These are phyloP conservation scores for Carex sylvatica DNA, from an alignment of 202 grass and related monocot species.

Conservation along the genomic window DNA sequence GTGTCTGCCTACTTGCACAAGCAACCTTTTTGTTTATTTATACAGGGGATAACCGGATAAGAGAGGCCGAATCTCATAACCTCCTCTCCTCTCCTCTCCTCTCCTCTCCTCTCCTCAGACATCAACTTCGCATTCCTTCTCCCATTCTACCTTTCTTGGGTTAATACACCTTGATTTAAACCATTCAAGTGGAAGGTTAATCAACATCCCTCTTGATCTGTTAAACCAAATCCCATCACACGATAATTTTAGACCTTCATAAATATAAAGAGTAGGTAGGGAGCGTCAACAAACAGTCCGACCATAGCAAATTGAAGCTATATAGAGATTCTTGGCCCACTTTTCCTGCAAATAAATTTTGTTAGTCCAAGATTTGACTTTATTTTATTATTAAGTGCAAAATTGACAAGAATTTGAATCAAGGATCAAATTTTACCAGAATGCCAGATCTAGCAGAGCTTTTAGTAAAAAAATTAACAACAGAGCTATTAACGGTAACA, in stretches of 20 bases:
- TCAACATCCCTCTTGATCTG: not conserved
- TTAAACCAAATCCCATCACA: constrained; percentile 14
- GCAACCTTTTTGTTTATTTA: constrained; percentile 26
- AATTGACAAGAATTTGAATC: not conserved
- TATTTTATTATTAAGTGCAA: not conserved
- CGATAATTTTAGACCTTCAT: constrained; percentile 25
- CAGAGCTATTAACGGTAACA: not conserved
- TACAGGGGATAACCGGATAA: constrained; percentile 21
- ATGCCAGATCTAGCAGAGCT: not conserved
- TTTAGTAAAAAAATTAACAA: not conserved
- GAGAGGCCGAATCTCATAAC: constrained; percentile 5
- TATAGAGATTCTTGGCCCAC: constrained; percentile 97
- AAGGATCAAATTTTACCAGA: not conserved
- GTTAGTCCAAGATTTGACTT: constrained; percentile 7
- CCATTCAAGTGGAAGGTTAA: constrained; percentile 11
- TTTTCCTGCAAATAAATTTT: constrained; percentile 65
- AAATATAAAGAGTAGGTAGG: constrained; percentile 29
- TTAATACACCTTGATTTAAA: not conserved
- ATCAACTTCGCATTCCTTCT: not conserved
- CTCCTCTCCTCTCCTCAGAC: constrained; percentile 5
- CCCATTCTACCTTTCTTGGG: constrained; percentile 23
- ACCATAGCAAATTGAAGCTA: constrained; percentile 84
- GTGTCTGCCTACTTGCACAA: constrained; percentile 34
- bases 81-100: constrained; percentile 12
- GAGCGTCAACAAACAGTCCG: constrained; percentile 75